Evolutionary conservation across 164 flowering plant genomes (phyloP), one percentile per base, ranked within the genome.

Genomic region (Houttuynia cordata): DNA sequence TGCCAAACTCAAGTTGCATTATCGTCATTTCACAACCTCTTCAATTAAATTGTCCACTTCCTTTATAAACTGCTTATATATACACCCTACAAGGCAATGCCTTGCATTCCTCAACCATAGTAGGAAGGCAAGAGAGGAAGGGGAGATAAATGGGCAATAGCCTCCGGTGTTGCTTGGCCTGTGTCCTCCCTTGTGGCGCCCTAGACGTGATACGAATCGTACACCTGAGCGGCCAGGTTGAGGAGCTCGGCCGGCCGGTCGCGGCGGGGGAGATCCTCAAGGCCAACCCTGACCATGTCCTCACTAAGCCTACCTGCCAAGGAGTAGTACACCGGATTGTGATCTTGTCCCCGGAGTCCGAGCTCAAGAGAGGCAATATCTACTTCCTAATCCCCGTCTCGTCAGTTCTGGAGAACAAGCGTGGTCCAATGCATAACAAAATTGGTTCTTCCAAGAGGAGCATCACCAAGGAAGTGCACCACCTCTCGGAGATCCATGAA

Each of bases 121-220:
- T 1, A 37, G 23, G n/a, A 54, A 15, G 12, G 7, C 19, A 41
- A 41, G 24, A n/a, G n/a, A n/a, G n/a, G n/a, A n/a, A n/a, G n/a
- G n/a, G n/a, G n/a, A n/a, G n/a, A n/a, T n/a, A n/a, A 57, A 19
- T 92, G 98, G 96, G 98, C 0, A 88, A 89, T 68, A 83, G 84
- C 64, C 69, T 92, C 22, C 80, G 93, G 71, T 85, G 96, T 57
- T 92, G 98, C 72, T 81, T 92, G 74, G 91, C 96, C 39, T 92
- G 96, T 61, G 84, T 89, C 45, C 85, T 92, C 59, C 96, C 98
- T 0, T 92, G 86, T 49, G 96, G 96, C 53, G 96, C 95, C 4
- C 73, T 92, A 23, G 98, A 92, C 57, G 64, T 92, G 79, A 89
- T 89, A 74, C 75, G 98, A 0, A 87, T 92, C 57, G 93, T 92